Evolutionary conservation across 2,329 filamentous ascomycete species (phyloP).

Genomic region (Herpotrichia juniperi): DNA sequence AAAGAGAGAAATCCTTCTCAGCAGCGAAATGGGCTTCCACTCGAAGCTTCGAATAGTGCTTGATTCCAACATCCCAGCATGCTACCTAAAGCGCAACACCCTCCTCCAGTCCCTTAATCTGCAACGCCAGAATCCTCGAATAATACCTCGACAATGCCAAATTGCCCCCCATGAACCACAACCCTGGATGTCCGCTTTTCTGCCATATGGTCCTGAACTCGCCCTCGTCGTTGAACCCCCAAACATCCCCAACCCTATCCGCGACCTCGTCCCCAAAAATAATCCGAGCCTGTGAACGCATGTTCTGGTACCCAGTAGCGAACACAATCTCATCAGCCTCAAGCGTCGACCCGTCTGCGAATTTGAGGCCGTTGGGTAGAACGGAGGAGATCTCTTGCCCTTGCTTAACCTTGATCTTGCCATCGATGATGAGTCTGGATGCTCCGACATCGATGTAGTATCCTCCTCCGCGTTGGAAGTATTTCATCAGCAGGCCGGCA

Average conservation of each 20-base stretch:
- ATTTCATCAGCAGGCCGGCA: constrained; percentile 43
- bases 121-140: constrained; percentile 53
- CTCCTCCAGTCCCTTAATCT: constrained; percentile 51
- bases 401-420: constrained; percentile 54
- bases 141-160: constrained; percentile 54
- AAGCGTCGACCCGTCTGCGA: constrained; percentile 51
- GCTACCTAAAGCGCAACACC: constrained; percentile 17
- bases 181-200: constrained; percentile 38
- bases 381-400: constrained; percentile 44
- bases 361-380: constrained; percentile 48
- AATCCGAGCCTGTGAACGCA: constrained; percentile 44
- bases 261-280: constrained; percentile 51
- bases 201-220: constrained; percentile 53
- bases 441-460: constrained; percentile 57
- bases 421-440: constrained; percentile 49
- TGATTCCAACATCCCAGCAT: too few relatives aligned
- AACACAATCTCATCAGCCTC: constrained; percentile 56
- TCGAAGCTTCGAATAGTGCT: too few relatives aligned
- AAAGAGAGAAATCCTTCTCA: too few relatives aligned
- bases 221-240: constrained; percentile 54
- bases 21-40: too few relatives aligned
- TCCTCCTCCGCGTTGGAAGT: constrained; percentile 52
- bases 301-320: constrained; percentile 55
- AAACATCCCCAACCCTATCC: constrained; percentile 51
- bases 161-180: constrained; percentile 56